Base-by-base conservation (phyloP, 768 basidiomycete genomes). In the Botryobasidium botryosum region DNA sequence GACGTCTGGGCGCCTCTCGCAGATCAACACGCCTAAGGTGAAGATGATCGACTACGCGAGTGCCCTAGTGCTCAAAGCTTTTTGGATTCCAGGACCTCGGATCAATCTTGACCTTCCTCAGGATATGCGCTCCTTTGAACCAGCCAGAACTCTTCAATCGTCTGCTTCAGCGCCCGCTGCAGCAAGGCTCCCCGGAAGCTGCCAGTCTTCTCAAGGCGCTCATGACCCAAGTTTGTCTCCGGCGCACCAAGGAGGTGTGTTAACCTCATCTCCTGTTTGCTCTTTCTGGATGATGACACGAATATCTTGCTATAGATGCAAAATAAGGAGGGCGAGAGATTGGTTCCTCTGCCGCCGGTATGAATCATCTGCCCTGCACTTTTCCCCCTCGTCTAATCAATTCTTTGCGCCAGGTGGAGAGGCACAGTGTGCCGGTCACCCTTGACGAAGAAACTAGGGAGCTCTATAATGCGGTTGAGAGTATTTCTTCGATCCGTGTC, bases 61-160 rank as follows among this genome's bases (percentile, higher is more conserved):
- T 47, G 6, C 5, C 25, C 23, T 6, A 17, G 20, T 21, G 47
- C 35, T 35, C 26, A 44, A 38, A 29, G 33, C 37, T 13, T 10
- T 27, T 7, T 6, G 23, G 12, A 10, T n/a, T 43, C n/a, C 50
- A 86, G 78, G 88, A 92, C 61, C 72, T 94, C 17, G 86, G 90
- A 3, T 83, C 88, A 7, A 64, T 91, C 40, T 62, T 94, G 20
- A 77, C 74, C 2, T 94, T 94, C 62, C 68, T 92, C 28, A 70
- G 66, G 56, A 75, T 92, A n/a, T 94, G 90, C 56, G 69, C 64
- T 29, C 90, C 90, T 0, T 62, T 94, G 5, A 83, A 91, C 56
- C 70, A 84, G 7, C 76, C 79, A 42, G 79, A 85, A 45, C 79
- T 80, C 54, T 92, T 75, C 68, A 83, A 79, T 53, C 64, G 81